phyloP scores from a whole-genome alignment of 768 basidiomycete genomes.

The Mycena metata region DNA sequence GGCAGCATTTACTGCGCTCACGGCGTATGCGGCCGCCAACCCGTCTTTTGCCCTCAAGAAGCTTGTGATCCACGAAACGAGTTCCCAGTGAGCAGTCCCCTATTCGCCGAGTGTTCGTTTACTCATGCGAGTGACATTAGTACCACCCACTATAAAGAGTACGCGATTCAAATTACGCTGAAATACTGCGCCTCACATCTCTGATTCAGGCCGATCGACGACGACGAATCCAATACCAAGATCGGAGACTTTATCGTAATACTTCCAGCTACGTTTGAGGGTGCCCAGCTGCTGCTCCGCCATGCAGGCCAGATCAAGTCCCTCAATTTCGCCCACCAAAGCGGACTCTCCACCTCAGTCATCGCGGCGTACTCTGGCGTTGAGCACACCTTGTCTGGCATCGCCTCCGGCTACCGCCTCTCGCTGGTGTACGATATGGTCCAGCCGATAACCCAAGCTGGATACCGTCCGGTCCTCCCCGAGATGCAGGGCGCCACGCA shows the following conservation, averaged over 20 bases:
- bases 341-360: slow-evolving; percentile 27
- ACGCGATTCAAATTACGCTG: neutral
- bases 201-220: slow-evolving; percentile 17
- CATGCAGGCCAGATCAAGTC: slow-evolving; percentile 27
- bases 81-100: slow-evolving; percentile 11
- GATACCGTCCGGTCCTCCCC: slow-evolving; percentile 26
- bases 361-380: slow-evolving; percentile 38
- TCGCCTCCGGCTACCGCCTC: slow-evolving; percentile 31
- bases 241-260: slow-evolving; percentile 33
- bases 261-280: slow-evolving; percentile 32
- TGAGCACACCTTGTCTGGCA: slow-evolving; percentile 21
- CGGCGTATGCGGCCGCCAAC: neutral
- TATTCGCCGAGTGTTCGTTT: too few species aligned
- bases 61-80: slow-evolving; percentile 27
- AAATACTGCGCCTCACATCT: neutral
- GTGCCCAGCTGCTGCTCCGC: slow-evolving; percentile 31
- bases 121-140: neutral
- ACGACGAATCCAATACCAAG: slow-evolving; percentile 28
- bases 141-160: slow-evolving; percentile 26
- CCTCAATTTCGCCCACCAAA: slow-evolving; percentile 28
- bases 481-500: slow-evolving; percentile 34
- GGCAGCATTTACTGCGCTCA: slow-evolving; percentile 29
- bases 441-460: slow-evolving; percentile 22
- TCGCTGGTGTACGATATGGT: slow-evolving; percentile 34
- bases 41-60: slow-evolving; percentile 22